These are phyloP conservation scores for Rhizophagus clarus DNA, from an alignment of 192 early-diverging fungal species.

Conservation along the genomic window DNA sequence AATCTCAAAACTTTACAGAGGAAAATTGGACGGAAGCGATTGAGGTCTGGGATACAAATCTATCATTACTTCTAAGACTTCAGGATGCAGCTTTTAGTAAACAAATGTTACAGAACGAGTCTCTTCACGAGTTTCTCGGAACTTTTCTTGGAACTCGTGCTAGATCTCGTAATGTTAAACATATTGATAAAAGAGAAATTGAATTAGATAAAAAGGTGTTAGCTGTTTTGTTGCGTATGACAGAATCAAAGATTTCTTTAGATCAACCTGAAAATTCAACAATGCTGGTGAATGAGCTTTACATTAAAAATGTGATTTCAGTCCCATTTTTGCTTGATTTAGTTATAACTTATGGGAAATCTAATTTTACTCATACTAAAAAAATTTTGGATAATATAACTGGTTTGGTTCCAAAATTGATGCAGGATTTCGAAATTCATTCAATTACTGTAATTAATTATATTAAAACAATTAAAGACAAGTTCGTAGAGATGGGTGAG, in stretches of 20 bases:
- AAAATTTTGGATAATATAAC: conserved; percentile 45
- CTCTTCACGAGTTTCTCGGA: conserved; percentile 37
- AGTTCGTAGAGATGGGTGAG: conserved; percentile 34
- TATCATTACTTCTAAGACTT: conserved; percentile 35
- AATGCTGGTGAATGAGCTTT: conserved; percentile 34
- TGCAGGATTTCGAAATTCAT: conserved; percentile 48
- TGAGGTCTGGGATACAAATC: conserved; percentile 41
- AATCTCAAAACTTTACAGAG: conserved; percentile 36
- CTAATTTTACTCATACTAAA: conserved; percentile 41
- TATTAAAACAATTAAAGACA: conserved; percentile 45
- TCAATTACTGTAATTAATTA: conserved; percentile 50
- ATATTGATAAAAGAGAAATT: neutral
- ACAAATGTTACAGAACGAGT: conserved; percentile 31
- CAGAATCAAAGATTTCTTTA: conserved; percentile 15
- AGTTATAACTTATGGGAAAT: conserved; percentile 47
- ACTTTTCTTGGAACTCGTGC: conserved; percentile 43
- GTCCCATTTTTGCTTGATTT: conserved; percentile 54
- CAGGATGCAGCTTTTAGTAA: conserved; percentile 35
- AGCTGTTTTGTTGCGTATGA: neutral
- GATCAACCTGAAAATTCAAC: neutral
- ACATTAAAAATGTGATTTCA: conserved; percentile 36
- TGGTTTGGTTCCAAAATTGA: conserved; percentile 47
- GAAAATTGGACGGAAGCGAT: conserved; percentile 39
- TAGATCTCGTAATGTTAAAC: conserved; percentile 35
- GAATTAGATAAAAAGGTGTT: conserved; percentile 27